Percentiles rank a stretch among this genome's conserved stretches.
These are phyloP conservation scores for Apiospora phragmitis DNA, from an alignment of 2,329 filamentous ascomycete species.

Conservation along the genomic window DNA sequence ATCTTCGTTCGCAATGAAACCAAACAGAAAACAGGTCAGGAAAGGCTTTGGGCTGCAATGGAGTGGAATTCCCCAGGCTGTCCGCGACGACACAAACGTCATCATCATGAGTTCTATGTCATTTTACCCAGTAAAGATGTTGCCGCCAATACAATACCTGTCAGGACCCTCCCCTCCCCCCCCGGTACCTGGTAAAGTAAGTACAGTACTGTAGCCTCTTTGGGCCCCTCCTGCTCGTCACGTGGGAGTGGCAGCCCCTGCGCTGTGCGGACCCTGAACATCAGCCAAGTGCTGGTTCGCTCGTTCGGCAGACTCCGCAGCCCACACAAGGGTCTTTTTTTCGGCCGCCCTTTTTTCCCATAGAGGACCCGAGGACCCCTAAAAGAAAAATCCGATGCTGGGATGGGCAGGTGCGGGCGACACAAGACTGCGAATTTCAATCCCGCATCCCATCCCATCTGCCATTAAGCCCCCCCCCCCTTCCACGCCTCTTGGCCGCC, in stretches of 20 bases:
- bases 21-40: not conserved
- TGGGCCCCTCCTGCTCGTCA: slow-evolving; percentile 2
- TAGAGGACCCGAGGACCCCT: not conserved
- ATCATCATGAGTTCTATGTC: not conserved
- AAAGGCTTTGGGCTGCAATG: not conserved
- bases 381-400: not conserved
- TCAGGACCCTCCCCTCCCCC: not conserved
- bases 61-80: not conserved
- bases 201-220: too few species aligned
- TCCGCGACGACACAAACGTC: not conserved
- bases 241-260: not conserved
- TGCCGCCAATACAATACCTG: not conserved
- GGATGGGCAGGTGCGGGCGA: not conserved
- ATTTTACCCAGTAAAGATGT: not conserved
- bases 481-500: slow-evolving; percentile 3
- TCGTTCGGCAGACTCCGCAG: not conserved
- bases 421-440: not conserved
- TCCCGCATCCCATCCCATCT: not conserved
- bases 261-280: slow-evolving; percentile 1
- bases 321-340: slow-evolving; percentile 9
- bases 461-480: too few species aligned
- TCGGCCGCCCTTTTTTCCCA: too few species aligned
- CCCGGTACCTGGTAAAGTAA: not conserved
- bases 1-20: not conserved
- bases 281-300: not conserved